phyloP scores from a whole-genome alignment of 2,329 filamentous ascomycete species.

The Cladosporium sp. region DNA sequence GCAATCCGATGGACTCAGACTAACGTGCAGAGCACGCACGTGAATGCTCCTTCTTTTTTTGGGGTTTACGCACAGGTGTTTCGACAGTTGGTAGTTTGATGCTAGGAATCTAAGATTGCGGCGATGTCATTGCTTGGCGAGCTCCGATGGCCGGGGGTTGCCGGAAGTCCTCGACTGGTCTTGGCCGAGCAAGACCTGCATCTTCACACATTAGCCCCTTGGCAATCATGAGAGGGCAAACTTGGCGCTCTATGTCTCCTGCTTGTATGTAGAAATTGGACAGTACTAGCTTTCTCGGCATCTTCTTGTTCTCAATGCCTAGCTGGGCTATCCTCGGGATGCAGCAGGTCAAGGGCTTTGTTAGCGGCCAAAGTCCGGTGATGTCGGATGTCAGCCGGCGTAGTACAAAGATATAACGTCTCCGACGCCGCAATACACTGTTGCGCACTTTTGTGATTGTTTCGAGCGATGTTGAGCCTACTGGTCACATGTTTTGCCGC shows the following conservation, averaged over 20 bases:
- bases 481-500: neutral
- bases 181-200: neutral
- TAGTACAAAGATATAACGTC: neutral
- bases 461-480: neutral
- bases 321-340: neutral
- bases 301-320: neutral
- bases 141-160: too few species aligned
- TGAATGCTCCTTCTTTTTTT: too few species aligned
- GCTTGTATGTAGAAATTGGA: neutral
- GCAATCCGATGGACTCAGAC: too few species aligned
- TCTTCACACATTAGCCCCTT: neutral
- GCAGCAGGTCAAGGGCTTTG: neutral
- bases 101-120: too few species aligned
- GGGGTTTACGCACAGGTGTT: too few species aligned
- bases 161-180: neutral
- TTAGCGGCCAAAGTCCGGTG: neutral
- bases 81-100: too few species aligned
- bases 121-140: too few species aligned
- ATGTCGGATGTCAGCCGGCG: neutral
- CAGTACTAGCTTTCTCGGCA: neutral
- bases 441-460: neutral
- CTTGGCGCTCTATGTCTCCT: neutral
- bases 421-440: neutral
- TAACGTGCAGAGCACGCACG: too few species aligned
- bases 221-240: neutral